Percentiles rank a stretch among this genome's conserved stretches.
phyloP scores from a whole-genome alignment of 2,329 filamentous ascomycete genomes.

The Paracorniculantispora psalliotae region DNA sequence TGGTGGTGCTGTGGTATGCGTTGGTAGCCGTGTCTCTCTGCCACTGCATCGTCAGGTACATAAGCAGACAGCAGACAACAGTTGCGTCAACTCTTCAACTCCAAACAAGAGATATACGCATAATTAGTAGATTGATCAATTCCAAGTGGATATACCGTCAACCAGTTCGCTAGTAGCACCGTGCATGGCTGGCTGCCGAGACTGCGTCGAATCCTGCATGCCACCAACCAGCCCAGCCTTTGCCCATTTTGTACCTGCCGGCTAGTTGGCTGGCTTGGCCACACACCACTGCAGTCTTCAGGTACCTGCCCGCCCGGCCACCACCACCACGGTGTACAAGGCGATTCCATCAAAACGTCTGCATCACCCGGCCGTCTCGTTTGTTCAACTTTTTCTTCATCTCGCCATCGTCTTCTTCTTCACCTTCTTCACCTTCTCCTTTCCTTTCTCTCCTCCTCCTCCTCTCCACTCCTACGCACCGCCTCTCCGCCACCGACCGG shows the following conservation, averaged over 20 bases:
- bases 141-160: not conserved
- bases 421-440: not conserved
- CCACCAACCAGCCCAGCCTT: not conserved
- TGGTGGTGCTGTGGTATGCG: too few relatives aligned
- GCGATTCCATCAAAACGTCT: not conserved
- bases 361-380: not conserved
- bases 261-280: too few relatives aligned
- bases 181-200: not conserved
- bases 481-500: not conserved
- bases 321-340: too few relatives aligned
- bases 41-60: too few relatives aligned
- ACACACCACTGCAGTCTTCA: too few relatives aligned
- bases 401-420: not conserved
- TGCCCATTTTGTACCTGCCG: too few relatives aligned
- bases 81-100: too few relatives aligned
- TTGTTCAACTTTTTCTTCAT: not conserved
- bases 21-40: too few relatives aligned
- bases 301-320: too few relatives aligned
- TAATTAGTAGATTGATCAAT: not conserved
- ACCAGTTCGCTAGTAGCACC: not conserved
- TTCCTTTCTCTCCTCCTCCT: not conserved
- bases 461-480: not conserved
- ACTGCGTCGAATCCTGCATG: conserved; percentile 7
- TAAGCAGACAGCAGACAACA: too few relatives aligned
- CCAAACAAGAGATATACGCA: too few relatives aligned